Evolutionary conservation across 1,284 basidiomycete species (phyloP).

Genomic region (Athelia sp.): DNA sequence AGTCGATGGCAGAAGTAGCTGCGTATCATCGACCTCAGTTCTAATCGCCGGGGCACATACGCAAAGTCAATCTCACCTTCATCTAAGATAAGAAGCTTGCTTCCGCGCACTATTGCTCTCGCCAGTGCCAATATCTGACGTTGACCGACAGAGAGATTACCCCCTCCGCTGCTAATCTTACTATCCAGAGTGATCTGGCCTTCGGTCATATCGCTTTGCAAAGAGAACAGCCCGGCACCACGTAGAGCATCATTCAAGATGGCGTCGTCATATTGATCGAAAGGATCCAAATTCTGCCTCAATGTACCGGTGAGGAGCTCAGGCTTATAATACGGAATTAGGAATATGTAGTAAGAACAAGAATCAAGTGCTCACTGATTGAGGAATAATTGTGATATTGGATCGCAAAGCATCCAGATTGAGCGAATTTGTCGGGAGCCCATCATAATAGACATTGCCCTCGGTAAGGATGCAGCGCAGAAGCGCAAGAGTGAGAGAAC

Average conservation of each 20-base stretch:
- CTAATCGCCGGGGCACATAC: not conserved
- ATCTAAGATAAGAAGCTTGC: constrained; percentile 57
- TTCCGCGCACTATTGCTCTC: constrained; percentile 50
- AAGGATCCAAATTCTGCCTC: constrained; percentile 64
- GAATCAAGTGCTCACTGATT: constrained; percentile 34
- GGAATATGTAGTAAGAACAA: constrained; percentile 26
- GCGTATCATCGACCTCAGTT: not conserved
- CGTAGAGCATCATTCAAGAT: constrained; percentile 49
- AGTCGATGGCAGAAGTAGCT: constrained; percentile 55
- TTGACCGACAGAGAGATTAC: constrained; percentile 69
- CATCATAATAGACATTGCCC: constrained; percentile 52
- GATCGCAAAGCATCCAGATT: constrained; percentile 63
- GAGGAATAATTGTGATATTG: constrained; percentile 60
- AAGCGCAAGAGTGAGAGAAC: constrained; percentile 45
- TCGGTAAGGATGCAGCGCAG: constrained; percentile 53
- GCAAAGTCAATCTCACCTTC: constrained; percentile 36
- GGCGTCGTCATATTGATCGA: constrained; percentile 68
- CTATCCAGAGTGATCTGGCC: constrained; percentile 46
- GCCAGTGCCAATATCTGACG: constrained; percentile 63
- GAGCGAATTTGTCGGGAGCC: constrained; percentile 36
- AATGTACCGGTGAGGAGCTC: constrained; percentile 58
- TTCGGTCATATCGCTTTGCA: constrained; percentile 46
- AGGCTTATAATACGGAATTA: constrained; percentile 39
- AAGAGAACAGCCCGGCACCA: constrained; percentile 48
- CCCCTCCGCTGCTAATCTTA: constrained; percentile 50